phyloP scores from a whole-genome alignment of 108 stramenopile genomes.

The Thalassiosira profunda region DNA sequence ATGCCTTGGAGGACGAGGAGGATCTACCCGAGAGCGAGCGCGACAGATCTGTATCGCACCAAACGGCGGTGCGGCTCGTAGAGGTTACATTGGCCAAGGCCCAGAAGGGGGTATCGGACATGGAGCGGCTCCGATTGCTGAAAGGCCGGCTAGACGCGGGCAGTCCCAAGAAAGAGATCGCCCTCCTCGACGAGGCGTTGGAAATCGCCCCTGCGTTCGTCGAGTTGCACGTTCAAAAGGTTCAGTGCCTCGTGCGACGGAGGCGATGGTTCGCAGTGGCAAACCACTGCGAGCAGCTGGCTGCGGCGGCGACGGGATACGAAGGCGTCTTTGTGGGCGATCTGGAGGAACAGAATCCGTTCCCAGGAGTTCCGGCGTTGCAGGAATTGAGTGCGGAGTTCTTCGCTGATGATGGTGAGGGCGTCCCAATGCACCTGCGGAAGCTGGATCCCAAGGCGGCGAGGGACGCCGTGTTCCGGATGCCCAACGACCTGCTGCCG shows the following conservation, averaged over 20 bases:
- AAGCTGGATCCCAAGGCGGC: constrained; percentile 19
- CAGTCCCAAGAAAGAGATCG: background rate
- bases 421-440: constrained; percentile 21
- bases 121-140: background rate
- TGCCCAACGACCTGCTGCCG: constrained; percentile 25
- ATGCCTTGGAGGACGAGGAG: constrained; percentile 10
- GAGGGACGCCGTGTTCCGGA: constrained; percentile 31
- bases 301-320: constrained; percentile 12
- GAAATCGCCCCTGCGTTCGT: constrained; percentile 25
- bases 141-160: background rate
- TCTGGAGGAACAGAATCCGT: constrained; percentile 16
- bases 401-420: constrained; percentile 11
- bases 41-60: background rate
- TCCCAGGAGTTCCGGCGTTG: background rate
- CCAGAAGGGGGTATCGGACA: constrained; percentile 1
- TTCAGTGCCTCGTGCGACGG: constrained; percentile 13
- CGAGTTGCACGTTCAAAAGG: constrained; percentile 19
- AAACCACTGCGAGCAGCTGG: constrained; percentile 40
- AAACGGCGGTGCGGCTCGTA: background rate
- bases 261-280: constrained; percentile 41
- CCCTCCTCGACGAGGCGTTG: constrained; percentile 9
- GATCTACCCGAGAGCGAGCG: background rate
- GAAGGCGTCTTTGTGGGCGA: constrained; percentile 32
- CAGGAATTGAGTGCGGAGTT: constrained; percentile 28
- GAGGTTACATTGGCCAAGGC: constrained; percentile 1